Evolutionary conservation across 768 basidiomycete species (phyloP), one percentile per base, ranked within the genome.

Genomic region (Kondoa subrosea): DNA sequence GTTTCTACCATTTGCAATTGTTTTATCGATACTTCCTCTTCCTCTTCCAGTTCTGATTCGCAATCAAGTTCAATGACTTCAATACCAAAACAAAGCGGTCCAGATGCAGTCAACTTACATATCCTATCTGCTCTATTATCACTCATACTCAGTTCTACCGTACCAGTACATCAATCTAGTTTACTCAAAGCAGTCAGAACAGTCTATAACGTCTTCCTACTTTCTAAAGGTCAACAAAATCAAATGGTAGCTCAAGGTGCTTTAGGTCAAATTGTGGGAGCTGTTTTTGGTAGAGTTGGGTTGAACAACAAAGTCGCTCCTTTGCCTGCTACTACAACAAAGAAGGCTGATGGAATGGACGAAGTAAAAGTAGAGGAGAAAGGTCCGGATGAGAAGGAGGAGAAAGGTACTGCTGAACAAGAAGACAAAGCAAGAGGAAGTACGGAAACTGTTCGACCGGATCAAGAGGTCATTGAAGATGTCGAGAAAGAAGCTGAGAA

Each of bases 211-310:
- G 86, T 99, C 68, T 99, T 97, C 76, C 81, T 99, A 30, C 81
- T 97, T 68, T 91, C 89, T 73, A 81, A 83, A 26, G 90, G 93
- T 74, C 83, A 87, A 2, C 87, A 91, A 63, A 97, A 93, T 72
- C 95, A 97, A 78, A 92, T 89, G 80, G 93, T 99, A 40, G 95
- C 95, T 21, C 95, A 99, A 77, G 95, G 93, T 25, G 91, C 92
- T 21, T 82, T 99, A 21, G 91, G 91, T 0, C 95, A 99, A 77
- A 97, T 99, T 86, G 91, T 97, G 1, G 88, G 95, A 73, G 92
- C 96, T 74, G 85, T 97, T 67, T 99, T 99, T 76, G 82, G 87
- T 16, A 83, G 95, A 26, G 76, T 80, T 40, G 33, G 34, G 16
- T 56, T 65, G n/a, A 61, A 59, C 25, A 67, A 70, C 29, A 27